A percentile compares a stretch with the other conserved stretches of the same genome.
Evolutionary conservation across 2,329 filamentous ascomycete genomes (phyloP).

Genomic region (Stemphylium lycopersici): DNA sequence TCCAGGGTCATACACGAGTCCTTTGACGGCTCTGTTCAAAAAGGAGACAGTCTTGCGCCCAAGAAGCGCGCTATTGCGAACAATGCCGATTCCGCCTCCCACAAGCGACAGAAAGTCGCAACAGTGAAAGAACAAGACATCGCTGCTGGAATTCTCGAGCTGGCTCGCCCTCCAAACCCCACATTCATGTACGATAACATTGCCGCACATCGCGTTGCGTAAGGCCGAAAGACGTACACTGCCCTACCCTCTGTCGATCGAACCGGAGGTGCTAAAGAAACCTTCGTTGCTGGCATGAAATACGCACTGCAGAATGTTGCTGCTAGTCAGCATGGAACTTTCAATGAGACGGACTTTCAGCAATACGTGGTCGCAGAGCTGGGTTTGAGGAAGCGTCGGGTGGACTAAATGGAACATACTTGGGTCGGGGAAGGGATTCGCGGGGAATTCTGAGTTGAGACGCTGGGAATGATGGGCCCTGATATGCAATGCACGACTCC

Average conservation of each 20-base stretch:
- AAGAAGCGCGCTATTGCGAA: neutral
- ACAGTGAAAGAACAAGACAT: neutral
- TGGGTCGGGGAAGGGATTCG: too few species aligned
- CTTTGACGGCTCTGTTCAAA: neutral
- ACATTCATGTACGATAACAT: neutral
- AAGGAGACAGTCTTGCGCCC: neutral
- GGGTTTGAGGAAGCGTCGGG: neutral
- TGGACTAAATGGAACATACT: too few species aligned
- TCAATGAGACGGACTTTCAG: neutral
- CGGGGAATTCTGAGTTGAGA: too few species aligned
- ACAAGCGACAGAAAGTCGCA: neutral
- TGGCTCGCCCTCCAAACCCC: neutral
- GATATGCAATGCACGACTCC: too few species aligned
- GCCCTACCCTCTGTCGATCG: neutral
- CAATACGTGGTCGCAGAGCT: neutral
- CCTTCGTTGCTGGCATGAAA: neutral
- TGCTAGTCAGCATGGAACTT: neutral
- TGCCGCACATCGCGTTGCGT: neutral
- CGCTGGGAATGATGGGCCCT: too few species aligned
- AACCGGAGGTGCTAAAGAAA: neutral
- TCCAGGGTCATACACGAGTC: neutral
- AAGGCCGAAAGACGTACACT: neutral
- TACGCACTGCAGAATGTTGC: neutral
- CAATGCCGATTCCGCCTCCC: neutral
- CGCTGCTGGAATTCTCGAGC: neutral